These are phyloP conservation scores for Penicillium sp. DNA, from an alignment of 2,329 filamentous ascomycete genomes.

Conservation along the genomic window DNA sequence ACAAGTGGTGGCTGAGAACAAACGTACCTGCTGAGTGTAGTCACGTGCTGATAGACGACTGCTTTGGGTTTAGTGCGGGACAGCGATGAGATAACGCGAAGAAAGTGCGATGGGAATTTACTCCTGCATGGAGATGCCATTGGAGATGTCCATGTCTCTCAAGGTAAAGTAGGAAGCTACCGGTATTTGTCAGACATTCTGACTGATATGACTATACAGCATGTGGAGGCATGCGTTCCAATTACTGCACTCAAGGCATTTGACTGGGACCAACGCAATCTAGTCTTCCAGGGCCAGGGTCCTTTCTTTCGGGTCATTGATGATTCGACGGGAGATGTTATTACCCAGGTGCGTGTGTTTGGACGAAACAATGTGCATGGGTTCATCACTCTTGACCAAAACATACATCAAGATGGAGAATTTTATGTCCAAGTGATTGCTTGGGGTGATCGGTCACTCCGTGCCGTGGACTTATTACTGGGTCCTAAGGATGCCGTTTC, in stretches of 20 bases:
- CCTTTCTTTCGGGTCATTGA: constrained; percentile 33
- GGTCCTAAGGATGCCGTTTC: constrained; percentile 19
- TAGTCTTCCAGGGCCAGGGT: constrained; percentile 40
- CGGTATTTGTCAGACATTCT: too few species aligned
- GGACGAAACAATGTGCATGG: constrained; percentile 39
- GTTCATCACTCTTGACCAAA: constrained; percentile 24
- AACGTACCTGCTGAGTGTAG: not conserved
- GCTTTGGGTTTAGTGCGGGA: not conserved
- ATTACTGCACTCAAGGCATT: constrained; percentile 38
- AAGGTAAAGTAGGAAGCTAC: too few species aligned
- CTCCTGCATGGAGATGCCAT: too few species aligned
- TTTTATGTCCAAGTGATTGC: constrained; percentile 43
- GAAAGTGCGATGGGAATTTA: too few species aligned
- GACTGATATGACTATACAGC: too few species aligned
- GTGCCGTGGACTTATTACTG: constrained; percentile 33
- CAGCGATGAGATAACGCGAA: too few species aligned
- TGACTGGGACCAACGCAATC: constrained; percentile 19
- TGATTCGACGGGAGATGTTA: constrained; percentile 26
- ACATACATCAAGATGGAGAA: constrained; percentile 8
- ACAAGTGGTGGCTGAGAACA: too few species aligned
- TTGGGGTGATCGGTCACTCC: constrained; percentile 63
- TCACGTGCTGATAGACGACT: not conserved
- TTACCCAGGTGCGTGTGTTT: constrained; percentile 30
- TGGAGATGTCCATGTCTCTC: too few species aligned
- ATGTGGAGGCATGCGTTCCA: constrained; percentile 41